A percentile compares a stretch with the other conserved stretches of the same genome.
Conservation (phyloP, 257 asterid species). For the Penstemon davidsonii region DNA sequence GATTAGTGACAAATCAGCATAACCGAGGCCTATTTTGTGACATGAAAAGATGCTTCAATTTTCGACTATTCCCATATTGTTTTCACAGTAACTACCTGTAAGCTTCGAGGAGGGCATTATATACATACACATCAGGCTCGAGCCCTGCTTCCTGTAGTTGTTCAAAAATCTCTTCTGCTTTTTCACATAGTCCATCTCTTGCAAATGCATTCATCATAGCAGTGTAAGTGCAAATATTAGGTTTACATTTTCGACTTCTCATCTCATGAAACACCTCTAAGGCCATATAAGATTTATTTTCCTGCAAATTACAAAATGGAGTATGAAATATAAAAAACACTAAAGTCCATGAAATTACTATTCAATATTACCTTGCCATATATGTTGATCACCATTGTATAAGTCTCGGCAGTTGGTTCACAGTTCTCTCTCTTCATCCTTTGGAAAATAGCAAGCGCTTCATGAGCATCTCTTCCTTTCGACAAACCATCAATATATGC, state of each 20-base stretch:
- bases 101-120: slow-evolving; percentile 91
- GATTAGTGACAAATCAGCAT: background rate
- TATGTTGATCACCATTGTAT: slow-evolving; percentile 79
- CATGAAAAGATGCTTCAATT: background rate
- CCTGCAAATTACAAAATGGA: slow-evolving; percentile 37
- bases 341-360: background rate
- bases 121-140: slow-evolving; percentile 86
- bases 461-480: slow-evolving; percentile 52
- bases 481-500: slow-evolving; percentile 74
- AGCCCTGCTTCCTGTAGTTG: slow-evolving; percentile 77
- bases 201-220: slow-evolving; percentile 83
- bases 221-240: slow-evolving; percentile 84
- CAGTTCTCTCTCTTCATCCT: slow-evolving; percentile 77
- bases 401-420: slow-evolving; percentile 67
- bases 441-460: slow-evolving; percentile 62
- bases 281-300: slow-evolving; percentile 74
- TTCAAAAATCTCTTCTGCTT: slow-evolving; percentile 83
- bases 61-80: background rate
- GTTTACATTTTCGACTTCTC: slow-evolving; percentile 63
- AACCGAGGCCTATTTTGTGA: background rate
- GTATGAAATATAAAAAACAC: background rate
- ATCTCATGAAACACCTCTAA: slow-evolving; percentile 74
- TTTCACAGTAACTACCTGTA: slow-evolving; percentile 51
- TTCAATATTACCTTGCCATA: slow-evolving; percentile 68
- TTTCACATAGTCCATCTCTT: slow-evolving; percentile 79